Evolutionary conservation across 768 basidiomycete genomes (phyloP).

Genomic region (Psilocybe cubensis): DNA sequence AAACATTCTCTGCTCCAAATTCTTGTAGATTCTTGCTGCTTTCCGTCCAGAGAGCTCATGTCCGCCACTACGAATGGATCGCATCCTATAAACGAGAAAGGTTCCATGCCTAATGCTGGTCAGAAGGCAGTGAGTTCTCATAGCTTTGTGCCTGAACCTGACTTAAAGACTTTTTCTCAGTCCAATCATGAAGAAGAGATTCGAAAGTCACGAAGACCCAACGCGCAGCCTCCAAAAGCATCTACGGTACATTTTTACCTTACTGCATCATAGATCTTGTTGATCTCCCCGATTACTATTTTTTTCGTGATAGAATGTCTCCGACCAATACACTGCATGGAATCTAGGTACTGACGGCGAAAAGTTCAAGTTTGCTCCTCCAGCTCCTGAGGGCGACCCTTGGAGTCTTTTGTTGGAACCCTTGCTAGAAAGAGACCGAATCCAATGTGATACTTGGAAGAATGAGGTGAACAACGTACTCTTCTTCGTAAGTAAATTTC

Average conservation of each 20-base stretch:
- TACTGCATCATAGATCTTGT: neutral
- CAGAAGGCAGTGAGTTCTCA: neutral
- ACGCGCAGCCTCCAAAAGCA: neutral
- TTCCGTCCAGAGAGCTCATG: neutral
- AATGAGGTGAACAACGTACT: constrained; percentile 2
- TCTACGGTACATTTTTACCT: neutral
- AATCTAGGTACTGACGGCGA: neutral
- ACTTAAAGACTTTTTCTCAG: neutral
- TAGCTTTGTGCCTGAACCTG: neutral
- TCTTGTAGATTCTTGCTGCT: neutral
- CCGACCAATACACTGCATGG: neutral
- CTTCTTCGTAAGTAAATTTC: neutral
- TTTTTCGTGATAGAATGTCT: neutral
- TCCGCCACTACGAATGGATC: neutral
- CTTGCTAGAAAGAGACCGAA: neutral
- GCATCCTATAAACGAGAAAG: neutral
- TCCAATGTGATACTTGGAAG: constrained; percentile 1
- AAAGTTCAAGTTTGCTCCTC: constrained; percentile 2
- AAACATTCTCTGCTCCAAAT: neutral
- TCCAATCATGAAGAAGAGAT: neutral
- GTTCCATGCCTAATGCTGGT: neutral
- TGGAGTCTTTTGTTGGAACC: neutral
- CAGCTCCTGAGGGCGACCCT: neutral
- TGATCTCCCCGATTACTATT: too few relatives aligned
- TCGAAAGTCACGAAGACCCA: neutral